Evolutionary conservation across 139 green algal genomes (phyloP), one percentile per base, ranked within the genome.

Genomic region (Micractinium sp.): DNA sequence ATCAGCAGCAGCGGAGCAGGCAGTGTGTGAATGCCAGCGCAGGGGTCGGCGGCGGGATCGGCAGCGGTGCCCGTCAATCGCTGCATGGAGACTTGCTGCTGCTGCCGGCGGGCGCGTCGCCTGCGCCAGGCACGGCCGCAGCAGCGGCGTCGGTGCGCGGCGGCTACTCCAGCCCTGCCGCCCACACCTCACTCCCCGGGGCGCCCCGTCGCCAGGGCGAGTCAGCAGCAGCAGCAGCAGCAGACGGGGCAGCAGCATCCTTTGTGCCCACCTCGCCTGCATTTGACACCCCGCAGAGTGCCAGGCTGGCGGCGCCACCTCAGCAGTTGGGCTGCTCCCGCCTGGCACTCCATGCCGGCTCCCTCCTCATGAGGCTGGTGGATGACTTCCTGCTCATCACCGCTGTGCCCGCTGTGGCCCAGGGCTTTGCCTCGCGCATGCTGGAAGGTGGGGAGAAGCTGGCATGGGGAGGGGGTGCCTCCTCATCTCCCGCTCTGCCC

Each of bases 311-410:
- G 39, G 67, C 75, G 39, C 23, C 31, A n/a, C 31, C 71, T 27
- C 56, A 63, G 76, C 86, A 38, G 38, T 61, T 71, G 38, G 83
- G 39, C 56, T 78, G 85, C 71, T 81, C 23, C 56, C 76, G 41
- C 25, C 77, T 85, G 53, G 81, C 76, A 23, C 18, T 77, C 67
- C 47, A 38, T 2, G 77, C 89, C 9, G 82, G 88, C 35, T 95
- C 92, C 2, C 73, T 97, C 66, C 87, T 98, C 87, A 69, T 98
- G 87, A 93, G 97, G 0, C 92, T 97, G 38, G 93, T 99, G 33
- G 97, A 99, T 80, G 97, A 99, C 88, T 98, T 95, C 78, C 92
- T 99, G 47, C 92, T 97, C 31, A 84, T 99, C 69, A 97, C 95
- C 25, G 94, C 90, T 1, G 91, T 82, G 15, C 92, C 89, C 22